Evolutionary conservation across 371 early-diverging fungal genomes (phyloP).

Genomic region (Apophysomyces sp.): DNA sequence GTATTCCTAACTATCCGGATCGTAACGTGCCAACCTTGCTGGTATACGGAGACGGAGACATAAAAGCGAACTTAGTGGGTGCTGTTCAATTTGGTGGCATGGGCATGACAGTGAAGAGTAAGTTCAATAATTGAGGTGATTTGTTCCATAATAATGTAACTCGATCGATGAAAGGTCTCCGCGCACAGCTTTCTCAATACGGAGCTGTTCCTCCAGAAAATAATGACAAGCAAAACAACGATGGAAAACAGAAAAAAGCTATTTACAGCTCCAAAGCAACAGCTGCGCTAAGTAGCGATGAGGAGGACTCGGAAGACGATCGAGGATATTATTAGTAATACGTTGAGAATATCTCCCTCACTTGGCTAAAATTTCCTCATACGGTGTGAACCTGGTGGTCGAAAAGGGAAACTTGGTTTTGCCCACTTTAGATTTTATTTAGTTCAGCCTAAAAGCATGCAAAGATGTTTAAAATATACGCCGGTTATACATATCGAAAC

Average conservation of each 20-base stretch:
- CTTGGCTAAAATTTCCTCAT: background rate
- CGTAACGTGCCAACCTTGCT: conserved; percentile 89
- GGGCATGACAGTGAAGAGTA: conserved; percentile 71
- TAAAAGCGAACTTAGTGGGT: conserved; percentile 82
- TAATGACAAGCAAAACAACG: conserved; percentile 15
- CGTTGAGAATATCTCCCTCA: too few species aligned
- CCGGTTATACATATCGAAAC: too few species aligned
- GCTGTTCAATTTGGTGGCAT: conserved; percentile 80
- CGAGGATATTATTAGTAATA: conserved; percentile 48
- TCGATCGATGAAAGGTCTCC: too few species aligned
- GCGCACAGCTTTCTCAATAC: conserved; percentile 34
- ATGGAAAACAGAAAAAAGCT: conserved; percentile 21
- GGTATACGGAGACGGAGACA: conserved; percentile 85
- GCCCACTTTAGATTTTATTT: too few species aligned
- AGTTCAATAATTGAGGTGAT: conserved; percentile 13
- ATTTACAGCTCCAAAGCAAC: conserved; percentile 50
- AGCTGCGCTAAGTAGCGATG: conserved; percentile 62
- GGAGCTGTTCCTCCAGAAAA: conserved; percentile 49
- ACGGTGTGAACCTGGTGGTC: too few species aligned
- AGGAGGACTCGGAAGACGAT: conserved; percentile 54
- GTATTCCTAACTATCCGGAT: conserved; percentile 94
- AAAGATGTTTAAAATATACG: too few species aligned
- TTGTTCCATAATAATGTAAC: too few species aligned
- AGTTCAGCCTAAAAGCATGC: too few species aligned
- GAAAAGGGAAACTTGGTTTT: too few species aligned